Evolutionary conservation across 768 basidiomycete genomes (phyloP).

Genomic region (Suillus americanus): DNA sequence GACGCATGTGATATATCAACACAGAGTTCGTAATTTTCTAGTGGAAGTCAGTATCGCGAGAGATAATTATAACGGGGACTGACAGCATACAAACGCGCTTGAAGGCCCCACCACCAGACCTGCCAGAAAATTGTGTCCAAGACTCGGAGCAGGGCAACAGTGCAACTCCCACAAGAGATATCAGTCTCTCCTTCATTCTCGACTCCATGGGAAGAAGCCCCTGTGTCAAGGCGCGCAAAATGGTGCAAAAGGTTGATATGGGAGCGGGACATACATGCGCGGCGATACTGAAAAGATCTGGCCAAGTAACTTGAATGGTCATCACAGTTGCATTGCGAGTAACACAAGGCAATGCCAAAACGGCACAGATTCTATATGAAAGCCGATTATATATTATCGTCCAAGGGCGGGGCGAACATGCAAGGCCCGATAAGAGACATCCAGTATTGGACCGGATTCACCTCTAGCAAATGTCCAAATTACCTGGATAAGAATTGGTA

Average conservation of each 20-base stretch:
- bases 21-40: not conserved
- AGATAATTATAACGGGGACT: not conserved
- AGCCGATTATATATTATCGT: not conserved
- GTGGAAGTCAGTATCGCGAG: not conserved
- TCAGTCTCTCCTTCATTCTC: not conserved
- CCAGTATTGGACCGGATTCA: not conserved
- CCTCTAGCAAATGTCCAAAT: not conserved
- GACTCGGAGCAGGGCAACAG: not conserved
- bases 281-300: not conserved
- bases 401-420: not conserved
- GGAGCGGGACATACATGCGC: not conserved
- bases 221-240: not conserved
- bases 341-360: not conserved
- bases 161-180: not conserved
- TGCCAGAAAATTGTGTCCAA: not conserved
- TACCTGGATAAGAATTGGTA: not conserved
- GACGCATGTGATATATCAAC: not conserved
- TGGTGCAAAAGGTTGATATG: not conserved
- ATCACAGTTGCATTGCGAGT: not conserved
- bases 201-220: not conserved
- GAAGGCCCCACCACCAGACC: not conserved
- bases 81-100: not conserved
- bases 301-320: not conserved
- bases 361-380: not conserved
- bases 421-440: not conserved